Conservation (phyloP, 148 eudicot genomes). For the Limonium bicolor region DNA sequence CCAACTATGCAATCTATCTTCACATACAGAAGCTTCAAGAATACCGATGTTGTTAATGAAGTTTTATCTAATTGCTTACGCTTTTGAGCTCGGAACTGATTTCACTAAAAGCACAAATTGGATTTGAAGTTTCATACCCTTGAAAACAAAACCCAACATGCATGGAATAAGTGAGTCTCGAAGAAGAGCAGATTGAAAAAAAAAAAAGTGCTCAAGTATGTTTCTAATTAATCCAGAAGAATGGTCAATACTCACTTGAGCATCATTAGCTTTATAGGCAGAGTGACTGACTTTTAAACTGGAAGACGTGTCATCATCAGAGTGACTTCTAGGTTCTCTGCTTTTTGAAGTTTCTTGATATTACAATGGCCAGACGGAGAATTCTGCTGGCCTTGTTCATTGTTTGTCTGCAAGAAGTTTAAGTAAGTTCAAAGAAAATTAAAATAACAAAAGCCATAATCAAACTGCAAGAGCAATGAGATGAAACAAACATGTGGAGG, state of each 20-base stretch:
- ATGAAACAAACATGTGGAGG: no score
- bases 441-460: not conserved
- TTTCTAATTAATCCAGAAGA: not conserved
- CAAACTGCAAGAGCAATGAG: not conserved
- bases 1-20: not conserved
- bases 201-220: not conserved
- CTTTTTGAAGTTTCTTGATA: conserved; percentile 12
- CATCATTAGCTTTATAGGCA: conserved; percentile 16
- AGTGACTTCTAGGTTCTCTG: conserved; percentile 7
- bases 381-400: conserved; percentile 10
- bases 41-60: no score
- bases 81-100: no score
- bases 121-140: no score
- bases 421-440: not conserved
- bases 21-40: no score
- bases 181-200: not conserved
- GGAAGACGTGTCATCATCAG: conserved; percentile 16
- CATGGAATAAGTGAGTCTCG: not conserved
- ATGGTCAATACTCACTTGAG: conserved; percentile 18
- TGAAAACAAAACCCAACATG: not conserved
- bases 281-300: conserved; percentile 10
- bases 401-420: conserved; percentile 10
- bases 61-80: no score
- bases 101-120: no score
- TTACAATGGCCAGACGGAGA: conserved; percentile 7